phyloP scores from a whole-genome alignment of 345 rosid genomes.

The Kandelia obovata region DNA sequence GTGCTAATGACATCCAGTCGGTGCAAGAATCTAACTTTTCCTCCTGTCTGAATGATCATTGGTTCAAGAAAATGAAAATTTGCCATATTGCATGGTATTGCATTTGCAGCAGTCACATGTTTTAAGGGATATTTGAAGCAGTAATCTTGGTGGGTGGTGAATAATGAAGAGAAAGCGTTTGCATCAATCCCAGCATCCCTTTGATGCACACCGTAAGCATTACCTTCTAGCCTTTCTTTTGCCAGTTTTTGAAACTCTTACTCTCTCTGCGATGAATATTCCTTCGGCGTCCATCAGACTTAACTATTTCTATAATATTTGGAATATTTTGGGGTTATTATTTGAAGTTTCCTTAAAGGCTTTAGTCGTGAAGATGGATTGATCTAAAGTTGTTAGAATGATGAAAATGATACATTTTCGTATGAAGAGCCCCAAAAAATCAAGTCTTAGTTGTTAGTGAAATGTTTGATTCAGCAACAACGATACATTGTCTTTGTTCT shows the following conservation, averaged over 20 bases:
- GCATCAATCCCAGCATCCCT: constrained; percentile 53
- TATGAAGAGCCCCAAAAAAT: background rate
- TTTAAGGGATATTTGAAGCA: background rate
- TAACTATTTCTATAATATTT: background rate
- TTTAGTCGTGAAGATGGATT: too few relatives aligned
- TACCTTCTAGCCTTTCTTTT: background rate
- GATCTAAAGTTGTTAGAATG: background rate
- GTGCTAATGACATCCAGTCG: too few relatives aligned
- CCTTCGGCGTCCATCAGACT: too few relatives aligned
- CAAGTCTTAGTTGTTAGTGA: background rate
- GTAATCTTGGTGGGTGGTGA: constrained; percentile 7
- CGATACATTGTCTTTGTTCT: background rate
- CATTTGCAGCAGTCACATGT: too few relatives aligned
- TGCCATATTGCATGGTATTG: too few relatives aligned
- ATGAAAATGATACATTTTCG: background rate
- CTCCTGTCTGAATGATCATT: too few relatives aligned
- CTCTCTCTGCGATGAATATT: too few relatives aligned
- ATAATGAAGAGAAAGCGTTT: constrained; percentile 46
- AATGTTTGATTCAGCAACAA: background rate
- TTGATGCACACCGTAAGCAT: constrained; percentile 51
- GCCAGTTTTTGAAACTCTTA: background rate
- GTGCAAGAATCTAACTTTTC: too few relatives aligned
- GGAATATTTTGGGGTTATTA: background rate
- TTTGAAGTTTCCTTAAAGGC: background rate
- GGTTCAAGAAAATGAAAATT: too few relatives aligned